Evolutionary conservation across 805 yeast species (phyloP).

Genomic region (Diddensiella santjacobensis): DNA sequence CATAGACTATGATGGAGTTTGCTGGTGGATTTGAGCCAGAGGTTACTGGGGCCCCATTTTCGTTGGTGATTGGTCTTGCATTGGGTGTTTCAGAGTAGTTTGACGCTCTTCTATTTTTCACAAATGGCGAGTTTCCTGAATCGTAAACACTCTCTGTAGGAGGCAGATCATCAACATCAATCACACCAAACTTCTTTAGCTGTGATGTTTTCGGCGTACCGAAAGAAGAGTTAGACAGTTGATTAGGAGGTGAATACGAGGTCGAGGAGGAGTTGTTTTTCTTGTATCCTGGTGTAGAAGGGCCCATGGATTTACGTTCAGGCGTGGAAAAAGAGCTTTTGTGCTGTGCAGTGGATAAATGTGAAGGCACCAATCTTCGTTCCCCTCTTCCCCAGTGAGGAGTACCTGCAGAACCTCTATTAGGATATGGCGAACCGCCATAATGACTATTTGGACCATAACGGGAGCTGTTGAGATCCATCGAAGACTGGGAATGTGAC

Average conservation of each 20-base stretch:
- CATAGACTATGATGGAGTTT: slow-evolving; percentile 73
- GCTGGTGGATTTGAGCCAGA: background rate
- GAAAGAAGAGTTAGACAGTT: slow-evolving; percentile 20
- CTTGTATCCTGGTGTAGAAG: background rate
- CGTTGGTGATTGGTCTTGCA: background rate
- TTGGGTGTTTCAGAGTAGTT: background rate
- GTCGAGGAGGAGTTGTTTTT: background rate
- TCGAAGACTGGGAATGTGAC: slow-evolving; percentile 6
- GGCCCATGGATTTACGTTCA: slow-evolving; percentile 5
- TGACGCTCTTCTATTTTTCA: background rate
- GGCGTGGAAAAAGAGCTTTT: slow-evolving; percentile 14
- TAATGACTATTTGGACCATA: background rate
- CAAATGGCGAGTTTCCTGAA: slow-evolving; percentile 16
- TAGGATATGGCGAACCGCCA: background rate
- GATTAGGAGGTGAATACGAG: background rate
- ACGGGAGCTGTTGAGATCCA: slow-evolving; percentile 5
- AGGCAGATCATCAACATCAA: slow-evolving; percentile 24
- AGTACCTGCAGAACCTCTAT: slow-evolving; percentile 2
- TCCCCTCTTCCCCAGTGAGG: slow-evolving; percentile 14
- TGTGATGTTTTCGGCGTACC: slow-evolving; percentile 28
- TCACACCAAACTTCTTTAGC: slow-evolving; percentile 14
- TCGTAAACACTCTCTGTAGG: slow-evolving; percentile 25
- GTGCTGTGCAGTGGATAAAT: slow-evolving; percentile 8
- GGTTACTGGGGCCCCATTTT: background rate
- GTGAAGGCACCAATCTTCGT: slow-evolving; percentile 14